Conservation (phyloP, 2,329 filamentous ascomycete genomes). For the Alternaria triticina region DNA sequence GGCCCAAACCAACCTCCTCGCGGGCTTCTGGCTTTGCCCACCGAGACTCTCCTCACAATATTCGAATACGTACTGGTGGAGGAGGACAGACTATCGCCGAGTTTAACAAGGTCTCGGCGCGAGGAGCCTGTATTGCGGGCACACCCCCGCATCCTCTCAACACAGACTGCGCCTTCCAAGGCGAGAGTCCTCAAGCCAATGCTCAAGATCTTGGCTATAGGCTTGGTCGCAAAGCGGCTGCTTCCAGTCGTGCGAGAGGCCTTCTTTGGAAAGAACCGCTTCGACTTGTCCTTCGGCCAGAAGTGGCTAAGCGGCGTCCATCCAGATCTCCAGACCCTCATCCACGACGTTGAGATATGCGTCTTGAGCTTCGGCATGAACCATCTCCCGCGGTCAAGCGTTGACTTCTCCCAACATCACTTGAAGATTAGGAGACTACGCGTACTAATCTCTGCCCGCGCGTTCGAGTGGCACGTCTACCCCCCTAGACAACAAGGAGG, state of each 20-base stretch:
- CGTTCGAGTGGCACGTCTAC: neutral
- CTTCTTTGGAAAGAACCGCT: neutral
- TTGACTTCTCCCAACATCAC: neutral
- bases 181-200: neutral
- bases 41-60: neutral
- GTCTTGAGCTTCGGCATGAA: neutral
- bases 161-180: neutral
- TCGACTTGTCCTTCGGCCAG: neutral
- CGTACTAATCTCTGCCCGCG: neutral
- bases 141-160: neutral
- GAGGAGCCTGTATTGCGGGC: neutral
- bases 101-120: neutral
- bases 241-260: neutral
- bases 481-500: neutral
- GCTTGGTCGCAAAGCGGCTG: neutral
- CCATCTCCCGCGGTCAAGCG: neutral
- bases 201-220: neutral
- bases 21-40: neutral
- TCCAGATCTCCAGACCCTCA: neutral
- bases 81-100: neutral
- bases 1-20: neutral
- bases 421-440: neutral
- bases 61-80: neutral
- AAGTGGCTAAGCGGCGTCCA: neutral
- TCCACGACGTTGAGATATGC: neutral